Conservation (phyloP, 2,329 filamentous ascomycete genomes). For the Talaromyces sp. region DNA sequence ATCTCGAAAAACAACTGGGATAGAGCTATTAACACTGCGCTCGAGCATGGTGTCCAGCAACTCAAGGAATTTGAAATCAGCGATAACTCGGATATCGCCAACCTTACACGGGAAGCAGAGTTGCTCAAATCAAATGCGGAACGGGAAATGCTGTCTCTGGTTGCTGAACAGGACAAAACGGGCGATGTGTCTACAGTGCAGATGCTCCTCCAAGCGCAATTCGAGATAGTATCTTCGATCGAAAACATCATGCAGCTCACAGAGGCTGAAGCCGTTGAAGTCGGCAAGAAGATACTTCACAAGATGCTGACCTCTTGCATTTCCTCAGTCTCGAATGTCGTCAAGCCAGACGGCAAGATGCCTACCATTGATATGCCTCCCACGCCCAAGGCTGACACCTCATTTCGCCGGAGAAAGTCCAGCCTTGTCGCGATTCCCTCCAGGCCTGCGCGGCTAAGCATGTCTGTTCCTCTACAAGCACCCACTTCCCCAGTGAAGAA, state of each 20-base stretch:
- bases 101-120: conserved; percentile 77
- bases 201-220: conserved; percentile 81
- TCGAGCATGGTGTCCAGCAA: conserved; percentile 80
- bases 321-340: conserved; percentile 72
- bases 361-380: conserved; percentile 60
- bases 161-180: conserved; percentile 79
- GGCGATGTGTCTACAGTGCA: conserved; percentile 78
- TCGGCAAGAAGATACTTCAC: conserved; percentile 73
- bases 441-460: conserved; percentile 30
- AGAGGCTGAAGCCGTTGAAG: conserved; percentile 76
- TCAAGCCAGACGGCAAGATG: conserved; percentile 80
- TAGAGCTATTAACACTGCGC: conserved; percentile 77
- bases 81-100: conserved; percentile 67
- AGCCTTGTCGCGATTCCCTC: conserved; percentile 39
- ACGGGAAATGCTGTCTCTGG: conserved; percentile 71
- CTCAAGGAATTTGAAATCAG: conserved; percentile 67
- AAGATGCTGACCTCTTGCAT: conserved; percentile 76
- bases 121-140: conserved; percentile 79
- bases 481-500: conserved; percentile 66
- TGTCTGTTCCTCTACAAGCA: conserved; percentile 34
- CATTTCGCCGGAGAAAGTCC: conserved; percentile 65
- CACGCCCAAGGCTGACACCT: conserved; percentile 70
- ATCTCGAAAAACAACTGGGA: conserved; percentile 83
- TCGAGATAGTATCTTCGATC: conserved; percentile 83
- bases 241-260: conserved; percentile 78